A percentile compares a stretch with the other conserved stretches of the same genome.
These are phyloP conservation scores for Hericium rajendrae DNA, from an alignment of 768 basidiomycete genomes.

Conservation along the genomic window DNA sequence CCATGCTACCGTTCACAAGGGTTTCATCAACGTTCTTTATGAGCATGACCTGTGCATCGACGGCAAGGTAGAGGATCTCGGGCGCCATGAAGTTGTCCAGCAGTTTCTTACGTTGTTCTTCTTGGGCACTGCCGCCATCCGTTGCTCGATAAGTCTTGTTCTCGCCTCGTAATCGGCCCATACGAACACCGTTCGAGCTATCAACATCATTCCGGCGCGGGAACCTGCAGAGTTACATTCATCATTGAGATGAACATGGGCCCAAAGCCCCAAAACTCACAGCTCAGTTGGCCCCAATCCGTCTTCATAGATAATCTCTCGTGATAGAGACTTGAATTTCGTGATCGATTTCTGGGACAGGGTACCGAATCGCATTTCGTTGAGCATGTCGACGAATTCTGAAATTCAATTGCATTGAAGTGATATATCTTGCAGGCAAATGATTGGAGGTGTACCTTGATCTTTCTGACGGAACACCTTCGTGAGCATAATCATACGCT, in stretches of 20 bases:
- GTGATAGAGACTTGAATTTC: conserved; percentile 61
- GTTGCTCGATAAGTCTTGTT: conserved; percentile 41
- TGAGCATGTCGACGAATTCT: conserved; percentile 95
- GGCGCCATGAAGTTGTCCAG: conserved; percentile 91
- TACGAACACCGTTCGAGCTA: conserved; percentile 62
- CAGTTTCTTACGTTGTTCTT: conserved; percentile 59
- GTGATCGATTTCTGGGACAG: conserved; percentile 54
- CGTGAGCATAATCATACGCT: conserved; percentile 83
- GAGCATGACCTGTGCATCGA: conserved; percentile 88
- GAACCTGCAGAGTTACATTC: conserved; percentile 42
- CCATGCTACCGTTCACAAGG: conserved; percentile 93
- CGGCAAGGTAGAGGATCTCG: conserved; percentile 50
- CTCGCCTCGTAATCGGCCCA: conserved; percentile 48
- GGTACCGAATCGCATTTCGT: conserved; percentile 92
- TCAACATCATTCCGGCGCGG: conserved; percentile 92
- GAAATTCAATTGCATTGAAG: conserved; percentile 4
- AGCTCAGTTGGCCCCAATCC: conserved; percentile 86
- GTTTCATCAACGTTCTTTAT: conserved; percentile 89
- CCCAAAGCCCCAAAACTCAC: conserved; percentile 32
- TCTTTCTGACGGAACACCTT: conserved; percentile 95
- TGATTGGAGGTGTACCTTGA: conserved; percentile 44
- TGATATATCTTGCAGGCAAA: conserved; percentile 1
- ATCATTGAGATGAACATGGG: neutral
- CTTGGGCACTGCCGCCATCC: conserved; percentile 54
- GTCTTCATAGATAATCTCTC: conserved; percentile 68